Evolutionary conservation across 2,329 filamentous ascomycete genomes (phyloP), one percentile per base, ranked within the genome.

Genomic region (Trichocomaceae sp.): DNA sequence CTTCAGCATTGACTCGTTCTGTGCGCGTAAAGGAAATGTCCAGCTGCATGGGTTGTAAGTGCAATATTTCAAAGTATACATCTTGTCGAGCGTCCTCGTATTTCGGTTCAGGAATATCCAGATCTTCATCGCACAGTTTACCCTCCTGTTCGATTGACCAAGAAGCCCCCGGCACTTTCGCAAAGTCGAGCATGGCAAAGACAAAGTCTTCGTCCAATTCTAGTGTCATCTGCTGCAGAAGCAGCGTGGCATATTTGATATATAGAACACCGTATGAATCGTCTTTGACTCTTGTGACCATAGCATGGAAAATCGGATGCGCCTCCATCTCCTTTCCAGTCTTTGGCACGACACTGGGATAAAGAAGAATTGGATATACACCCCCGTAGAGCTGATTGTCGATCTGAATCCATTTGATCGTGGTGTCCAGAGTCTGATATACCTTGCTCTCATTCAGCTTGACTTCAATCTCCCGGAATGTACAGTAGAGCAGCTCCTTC

Each of bases 161-260:
- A 2, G 86, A 88, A 3, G 90, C 90, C 23, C 92, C 92, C 2
- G 90, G 90, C 0, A 96, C 86, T 72, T 96, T 96, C 33, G 88
- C 86, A 67, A 96, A 99, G 69, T 99, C 95, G 1, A 99, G 77
- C 58, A 99, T 82, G 0, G 93, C 91, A 69, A 96, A 96, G 55
- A 99, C 91, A 73, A 99, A 99, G 69, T 99, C 93, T 65, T 99
- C 93, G 61, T 99, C 93, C 48, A 99, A 84, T 64, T 99, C 93
- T 2, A 99, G 79, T 0, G 93, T 99, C 91, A 99, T 96, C 71
- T 99, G 91, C 71, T 99, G 93, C 46, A 99, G 77, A 31, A 99
- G 77, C 46, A 99, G 73, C 0, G 92, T 96, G 20, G 93, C 92
- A 70, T 99, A 99, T 71, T 99, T 99, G 79, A 99, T 91, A 72